These are phyloP conservation scores for Penicillium nordicum DNA, from an alignment of 2,329 filamentous ascomycete genomes.

Conservation along the genomic window DNA sequence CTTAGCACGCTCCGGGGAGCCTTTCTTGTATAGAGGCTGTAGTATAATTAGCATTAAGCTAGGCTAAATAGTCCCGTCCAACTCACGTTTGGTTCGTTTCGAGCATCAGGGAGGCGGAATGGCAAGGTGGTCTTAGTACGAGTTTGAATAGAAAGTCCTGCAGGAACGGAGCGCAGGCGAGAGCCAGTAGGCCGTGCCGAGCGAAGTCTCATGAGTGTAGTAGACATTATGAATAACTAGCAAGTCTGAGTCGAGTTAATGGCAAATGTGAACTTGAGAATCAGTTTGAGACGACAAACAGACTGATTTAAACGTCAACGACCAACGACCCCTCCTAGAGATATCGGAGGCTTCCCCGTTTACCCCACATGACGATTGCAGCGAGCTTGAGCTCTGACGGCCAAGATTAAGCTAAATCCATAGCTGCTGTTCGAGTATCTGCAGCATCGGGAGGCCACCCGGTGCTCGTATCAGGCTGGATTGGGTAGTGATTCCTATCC, in stretches of 20 bases:
- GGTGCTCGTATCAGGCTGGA: background rate
- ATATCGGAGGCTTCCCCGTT: conserved; percentile 4
- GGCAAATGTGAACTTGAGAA: background rate
- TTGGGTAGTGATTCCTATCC: background rate
- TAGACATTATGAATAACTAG: conserved; percentile 15
- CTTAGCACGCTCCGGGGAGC: conserved; percentile 35
- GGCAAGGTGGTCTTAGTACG: conserved; percentile 28
- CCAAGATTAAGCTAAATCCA: background rate
- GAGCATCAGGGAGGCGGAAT: conserved; percentile 31
- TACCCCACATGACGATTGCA: conserved; percentile 1
- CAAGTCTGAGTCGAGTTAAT: background rate
- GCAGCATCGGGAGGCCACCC: conserved; percentile 4
- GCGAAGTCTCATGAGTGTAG: conserved; percentile 18
- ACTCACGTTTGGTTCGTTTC: conserved; percentile 38
- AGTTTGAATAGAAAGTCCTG: conserved; percentile 12
- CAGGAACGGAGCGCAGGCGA: conserved; percentile 12
- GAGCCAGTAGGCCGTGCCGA: conserved; percentile 13
- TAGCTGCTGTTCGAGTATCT: background rate
- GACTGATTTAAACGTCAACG: background rate
- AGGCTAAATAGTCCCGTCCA: background rate
- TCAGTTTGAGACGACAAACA: background rate
- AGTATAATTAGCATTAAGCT: background rate
- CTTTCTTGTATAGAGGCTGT: conserved; percentile 26
- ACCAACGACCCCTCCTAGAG: background rate
- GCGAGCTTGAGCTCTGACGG: background rate